Evolutionary conservation across 2,329 filamentous ascomycete genomes (phyloP), one percentile per base, ranked within the genome.

Genomic region (Mycocentrospora acerina): DNA sequence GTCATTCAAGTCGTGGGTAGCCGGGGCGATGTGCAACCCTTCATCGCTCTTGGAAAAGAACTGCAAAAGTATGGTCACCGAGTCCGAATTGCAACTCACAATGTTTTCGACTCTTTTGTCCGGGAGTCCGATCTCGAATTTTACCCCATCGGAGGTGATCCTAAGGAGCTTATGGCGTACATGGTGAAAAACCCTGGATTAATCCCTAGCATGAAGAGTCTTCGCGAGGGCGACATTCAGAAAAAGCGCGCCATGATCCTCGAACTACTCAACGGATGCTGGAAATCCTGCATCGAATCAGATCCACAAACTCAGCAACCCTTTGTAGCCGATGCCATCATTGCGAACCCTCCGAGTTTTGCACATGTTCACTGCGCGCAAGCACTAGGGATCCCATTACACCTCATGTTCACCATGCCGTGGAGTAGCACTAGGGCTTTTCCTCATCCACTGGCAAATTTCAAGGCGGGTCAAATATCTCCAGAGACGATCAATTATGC

Each of bases 371-470:
- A 88, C 55, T 77, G 83, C 44, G 85, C 84, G 1, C 82, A 88
- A 66, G 84, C 83, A 58, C 64, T 88, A 50, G 85, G 83, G 1
- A 79, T 88, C 17, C 85, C 85, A 0, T 57, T 88, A 7, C 85
- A 88, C 57, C 76, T 94, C 58, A 93, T 94, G 85, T 95, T 94
- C 68, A 94, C 89, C 1, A 78, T 78, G 74, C 75, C 75, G 4
- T 78, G 71, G 70, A 69, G 55, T 16, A 62, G 57, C 10, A 76
- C 73, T 6, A 57, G 46, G 25, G 67, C 62, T 1, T 75, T 75
- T 45, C 68, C 72, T 0, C 74, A 77, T 57, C 75, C 75, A 0
- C 50, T 78, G 28, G 73, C 74, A 0, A 77, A 76, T 51, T 43
- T 77, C 26, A 59, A 65, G 25, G 46, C 50, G 22, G 51, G 56